Evolutionary conservation across 345 rosid genomes (phyloP), one percentile per base, ranked within the genome.

Genomic region (Populus davidiana): DNA sequence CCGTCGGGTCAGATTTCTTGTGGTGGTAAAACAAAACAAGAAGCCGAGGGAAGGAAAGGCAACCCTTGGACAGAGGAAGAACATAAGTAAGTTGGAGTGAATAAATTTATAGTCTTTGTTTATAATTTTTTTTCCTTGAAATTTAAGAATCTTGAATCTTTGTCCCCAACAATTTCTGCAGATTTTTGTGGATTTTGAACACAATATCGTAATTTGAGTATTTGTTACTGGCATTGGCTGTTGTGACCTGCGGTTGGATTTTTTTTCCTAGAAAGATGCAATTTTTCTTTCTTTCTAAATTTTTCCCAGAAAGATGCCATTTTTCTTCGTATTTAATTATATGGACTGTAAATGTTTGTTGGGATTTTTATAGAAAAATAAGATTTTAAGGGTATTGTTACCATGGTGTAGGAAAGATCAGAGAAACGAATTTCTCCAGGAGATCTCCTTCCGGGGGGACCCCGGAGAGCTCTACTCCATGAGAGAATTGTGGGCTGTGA

Each of bases 21-120:
- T 66, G 86, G 84, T 4, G 36, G 54, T 23, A 59, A 64, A 5
- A 64, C 27, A 33, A 50, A 74, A 14, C 80, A 74, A 0, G 89
- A 88, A 0, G 50, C 74, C 0, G 98, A 93, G 80, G 80, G 94
- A 29, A 95, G 90, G 87, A 90, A 90, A 82, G 97, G 98, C 50
- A 89, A 89, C 21, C 97, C 97, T 0, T 90, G 94, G 93, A 87
- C 90, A 0, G 88, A 85, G 59, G 85, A 88, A 21, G 94, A 90
- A 35, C 93, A 90, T 80, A 87, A 61, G 91, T 90, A 78, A 12
- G 21, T 17, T 64, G 21, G 54, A 0, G 54, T 18, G 3, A 10
- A 2, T 44, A 3, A 13, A 44, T 44, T 44, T 50, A 17, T 2
- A 50, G 1, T 47, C 13, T 8, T 69, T 44, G 0, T 38, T 18